Conservation (phyloP, 2,329 filamentous ascomycete genomes). For the Diaporthe citriasiana region DNA sequence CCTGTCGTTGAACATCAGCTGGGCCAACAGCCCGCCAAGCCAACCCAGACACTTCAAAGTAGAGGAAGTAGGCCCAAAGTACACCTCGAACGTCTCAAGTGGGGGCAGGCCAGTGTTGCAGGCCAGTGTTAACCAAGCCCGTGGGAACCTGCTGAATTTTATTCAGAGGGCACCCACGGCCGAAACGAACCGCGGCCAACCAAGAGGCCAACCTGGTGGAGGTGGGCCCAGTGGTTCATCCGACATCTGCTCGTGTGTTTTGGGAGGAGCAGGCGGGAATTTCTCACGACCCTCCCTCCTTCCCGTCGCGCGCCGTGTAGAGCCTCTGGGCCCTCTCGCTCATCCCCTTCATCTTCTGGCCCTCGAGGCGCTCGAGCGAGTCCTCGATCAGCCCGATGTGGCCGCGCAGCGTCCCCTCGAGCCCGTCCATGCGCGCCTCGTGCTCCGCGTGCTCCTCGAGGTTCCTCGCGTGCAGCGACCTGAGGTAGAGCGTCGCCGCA, state of each 20-base stretch:
- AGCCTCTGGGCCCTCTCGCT: slow-evolving; percentile 35
- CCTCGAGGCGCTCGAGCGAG: slow-evolving; percentile 39
- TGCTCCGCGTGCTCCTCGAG: slow-evolving; percentile 33
- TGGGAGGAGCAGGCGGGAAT: not conserved
- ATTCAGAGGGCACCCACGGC: not conserved
- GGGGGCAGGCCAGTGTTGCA: not conserved
- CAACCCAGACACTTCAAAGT: not conserved
- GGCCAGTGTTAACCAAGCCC: not conserved
- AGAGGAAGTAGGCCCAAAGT: not conserved
- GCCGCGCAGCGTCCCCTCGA: slow-evolving; percentile 39
- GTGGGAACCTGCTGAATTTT: not conserved
- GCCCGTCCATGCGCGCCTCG: slow-evolving; percentile 39
- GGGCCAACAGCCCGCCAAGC: not conserved
- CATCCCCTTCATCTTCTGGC: slow-evolving; percentile 33
- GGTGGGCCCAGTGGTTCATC: not conserved
- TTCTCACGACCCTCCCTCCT: not conserved
- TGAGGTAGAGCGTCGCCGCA: slow-evolving; percentile 25
- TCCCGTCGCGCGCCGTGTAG: slow-evolving; percentile 32
- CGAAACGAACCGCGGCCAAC: not conserved
- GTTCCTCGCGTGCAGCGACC: slow-evolving; percentile 28
- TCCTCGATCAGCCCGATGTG: slow-evolving; percentile 38
- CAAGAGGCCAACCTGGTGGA: not conserved
- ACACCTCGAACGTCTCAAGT: not conserved
- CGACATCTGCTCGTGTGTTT: not conserved
- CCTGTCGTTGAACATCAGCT: not conserved